Percentiles rank a stretch among this genome's conserved stretches.
Evolutionary conservation across 352 stramenopile species (phyloP).

Genomic region (Globisporangium carolinianum): DNA sequence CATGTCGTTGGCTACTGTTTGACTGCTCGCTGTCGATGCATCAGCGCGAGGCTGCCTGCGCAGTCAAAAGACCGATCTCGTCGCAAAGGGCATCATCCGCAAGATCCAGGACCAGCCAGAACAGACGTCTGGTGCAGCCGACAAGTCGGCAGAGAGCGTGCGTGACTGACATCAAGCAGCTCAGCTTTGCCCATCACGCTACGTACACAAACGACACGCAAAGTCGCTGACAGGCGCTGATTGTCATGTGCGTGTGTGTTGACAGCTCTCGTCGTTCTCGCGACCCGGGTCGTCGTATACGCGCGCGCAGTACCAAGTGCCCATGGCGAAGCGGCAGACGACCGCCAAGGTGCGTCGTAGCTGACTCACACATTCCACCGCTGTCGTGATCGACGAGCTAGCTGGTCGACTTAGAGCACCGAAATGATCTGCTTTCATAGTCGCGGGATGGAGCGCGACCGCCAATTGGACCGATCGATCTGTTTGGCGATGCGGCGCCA

Average conservation of each 20-base stretch:
- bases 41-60: constrained; percentile 39
- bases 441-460: constrained; percentile 33
- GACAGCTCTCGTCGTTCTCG: constrained; percentile 68
- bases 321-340: constrained; percentile 31
- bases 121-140: constrained; percentile 15
- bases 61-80: constrained; percentile 46
- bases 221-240: no score
- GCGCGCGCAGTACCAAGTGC: constrained; percentile 49
- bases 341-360: constrained; percentile 31
- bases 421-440: constrained; percentile 9
- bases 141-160: constrained; percentile 30
- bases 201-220: no score
- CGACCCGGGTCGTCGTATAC: constrained; percentile 68
- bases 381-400: no score
- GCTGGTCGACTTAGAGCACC: no score
- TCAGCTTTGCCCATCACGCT: no score
- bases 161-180: not conserved
- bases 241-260: not conserved
- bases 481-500: constrained; percentile 35
- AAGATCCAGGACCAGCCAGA: constrained; percentile 55
- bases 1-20: not conserved
- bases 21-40: not conserved
- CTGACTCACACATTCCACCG: no score
- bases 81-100: constrained; percentile 57
- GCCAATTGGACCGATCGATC: constrained; percentile 41